Evolutionary conservation across 495 filamentous ascomycete species (phyloP).

Genomic region (Annulohypoxylon nitens): DNA sequence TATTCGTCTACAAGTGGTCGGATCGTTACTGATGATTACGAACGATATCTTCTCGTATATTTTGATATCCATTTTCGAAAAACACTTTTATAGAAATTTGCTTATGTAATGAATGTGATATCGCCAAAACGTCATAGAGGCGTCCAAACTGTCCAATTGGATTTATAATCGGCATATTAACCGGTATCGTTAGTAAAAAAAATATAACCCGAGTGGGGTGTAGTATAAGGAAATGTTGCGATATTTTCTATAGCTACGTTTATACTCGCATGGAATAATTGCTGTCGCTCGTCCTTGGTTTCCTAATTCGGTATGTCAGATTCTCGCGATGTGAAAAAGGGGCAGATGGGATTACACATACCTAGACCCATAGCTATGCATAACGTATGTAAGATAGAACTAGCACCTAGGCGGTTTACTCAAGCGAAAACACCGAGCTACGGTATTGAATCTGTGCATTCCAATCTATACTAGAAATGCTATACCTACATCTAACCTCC

Average conservation of each 20-base stretch:
- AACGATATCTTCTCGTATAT: not conserved
- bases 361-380: not conserved
- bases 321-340: slow-evolving; percentile 4
- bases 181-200: not conserved
- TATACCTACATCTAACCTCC: not conserved
- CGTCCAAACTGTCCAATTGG: not conserved
- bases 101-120: not conserved
- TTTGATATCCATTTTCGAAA: not conserved
- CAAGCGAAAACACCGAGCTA: not conserved
- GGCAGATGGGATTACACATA: not conserved
- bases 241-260: not conserved
- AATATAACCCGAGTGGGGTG: slow-evolving; percentile 14
- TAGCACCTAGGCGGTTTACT: too few relatives aligned
- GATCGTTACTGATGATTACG: slow-evolving; percentile 3
- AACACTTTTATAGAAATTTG: not conserved
- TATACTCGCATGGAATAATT: not conserved
- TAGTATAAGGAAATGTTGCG: not conserved
- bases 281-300: not conserved
- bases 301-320: not conserved
- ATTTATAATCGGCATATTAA: slow-evolving; percentile 24
- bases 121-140: slow-evolving; percentile 35
- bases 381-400: not conserved
- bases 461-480: slow-evolving; percentile 1
- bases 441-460: not conserved
- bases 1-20: not conserved